A percentile compares a stretch with the other conserved stretches of the same genome.
Conservation (phyloP, 768 basidiomycete species). For the Glaciozyma martinii region DNA sequence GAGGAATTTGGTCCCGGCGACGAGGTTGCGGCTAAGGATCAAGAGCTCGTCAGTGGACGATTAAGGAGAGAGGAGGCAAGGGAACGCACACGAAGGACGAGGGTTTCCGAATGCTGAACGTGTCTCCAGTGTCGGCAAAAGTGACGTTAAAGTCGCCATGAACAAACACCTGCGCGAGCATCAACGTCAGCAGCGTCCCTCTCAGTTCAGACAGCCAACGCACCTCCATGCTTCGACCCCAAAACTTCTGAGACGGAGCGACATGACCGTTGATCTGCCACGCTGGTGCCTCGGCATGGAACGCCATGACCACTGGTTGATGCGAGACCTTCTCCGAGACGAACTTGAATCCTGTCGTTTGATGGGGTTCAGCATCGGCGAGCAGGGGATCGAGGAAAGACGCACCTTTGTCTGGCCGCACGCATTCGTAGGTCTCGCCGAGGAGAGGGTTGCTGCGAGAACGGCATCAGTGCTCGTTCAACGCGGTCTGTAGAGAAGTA, state of each 20-base stretch:
- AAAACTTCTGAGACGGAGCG: conserved; percentile 31
- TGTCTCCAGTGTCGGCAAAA: conserved; percentile 18
- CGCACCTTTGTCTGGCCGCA: conserved; percentile 63
- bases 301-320: conserved; percentile 51
- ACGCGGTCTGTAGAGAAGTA: not conserved
- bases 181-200: not conserved
- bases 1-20: conserved; percentile 34
- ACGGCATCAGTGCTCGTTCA: not conserved
- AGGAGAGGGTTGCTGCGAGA: conserved; percentile 54
- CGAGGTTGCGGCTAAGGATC: conserved; percentile 26
- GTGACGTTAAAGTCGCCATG: conserved; percentile 24
- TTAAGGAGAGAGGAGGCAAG: not conserved
- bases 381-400: conserved; percentile 53
- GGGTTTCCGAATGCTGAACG: conserved; percentile 21
- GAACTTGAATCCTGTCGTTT: conserved; percentile 31
- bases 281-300: conserved; percentile 18
- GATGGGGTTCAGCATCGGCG: not conserved
- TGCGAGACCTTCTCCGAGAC: conserved; percentile 87
- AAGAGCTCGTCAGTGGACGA: not conserved
- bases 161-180: conserved; percentile 10
- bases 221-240: conserved; percentile 28
- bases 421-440: conserved; percentile 92
- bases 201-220: not conserved
- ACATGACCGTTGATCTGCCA: conserved; percentile 27
- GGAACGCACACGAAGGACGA: conserved; percentile 26